A percentile compares a stretch with the other conserved stretches of the same genome.
These are phyloP conservation scores for Kluyveromyces wickerhamii DNA, from an alignment of 805 yeast species.

Conservation along the genomic window DNA sequence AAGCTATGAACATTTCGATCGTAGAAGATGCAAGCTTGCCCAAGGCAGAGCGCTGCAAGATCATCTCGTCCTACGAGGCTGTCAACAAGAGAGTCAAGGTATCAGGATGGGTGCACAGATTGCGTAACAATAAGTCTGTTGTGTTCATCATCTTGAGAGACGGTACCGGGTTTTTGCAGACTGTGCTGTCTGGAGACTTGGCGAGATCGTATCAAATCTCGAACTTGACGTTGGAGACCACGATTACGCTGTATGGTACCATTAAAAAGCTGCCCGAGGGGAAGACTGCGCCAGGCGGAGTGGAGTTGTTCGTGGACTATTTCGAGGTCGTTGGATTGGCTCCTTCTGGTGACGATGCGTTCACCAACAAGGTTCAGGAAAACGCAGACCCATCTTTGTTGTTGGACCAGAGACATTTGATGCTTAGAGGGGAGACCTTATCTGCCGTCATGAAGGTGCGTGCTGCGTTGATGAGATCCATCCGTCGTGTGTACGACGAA, in stretches of 20 bases:
- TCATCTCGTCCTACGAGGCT: slow-evolving; percentile 43
- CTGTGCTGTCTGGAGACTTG: slow-evolving; percentile 81
- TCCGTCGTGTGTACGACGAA: slow-evolving; percentile 71
- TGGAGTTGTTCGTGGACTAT: slow-evolving; percentile 85
- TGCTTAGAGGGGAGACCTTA: slow-evolving; percentile 93
- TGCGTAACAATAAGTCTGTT: slow-evolving; percentile 86
- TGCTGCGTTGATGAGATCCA: slow-evolving; percentile 61
- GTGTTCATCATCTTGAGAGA: slow-evolving; percentile 90
- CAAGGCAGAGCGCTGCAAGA: slow-evolving; percentile 57
- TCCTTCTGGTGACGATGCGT: slow-evolving; percentile 92
- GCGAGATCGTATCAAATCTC: slow-evolving; percentile 84
- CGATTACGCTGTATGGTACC: slow-evolving; percentile 73
- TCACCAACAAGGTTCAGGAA: slow-evolving; percentile 91
- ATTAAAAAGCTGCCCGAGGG: slow-evolving; percentile 87
- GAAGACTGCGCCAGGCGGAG: slow-evolving; percentile 95
- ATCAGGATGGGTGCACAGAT: slow-evolving; percentile 94
- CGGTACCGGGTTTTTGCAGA: slow-evolving; percentile 86
- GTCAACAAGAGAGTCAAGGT: slow-evolving; percentile 68
- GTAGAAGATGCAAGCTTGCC: slow-evolving; percentile 70
- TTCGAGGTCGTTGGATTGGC: slow-evolving; percentile 88
- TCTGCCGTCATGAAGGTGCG: slow-evolving; percentile 93
- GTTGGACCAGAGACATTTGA: slow-evolving; percentile 89
- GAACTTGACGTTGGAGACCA: slow-evolving; percentile 81
- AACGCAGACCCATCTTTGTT: slow-evolving; percentile 87
- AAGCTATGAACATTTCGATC: slow-evolving; percentile 67